Evolutionary conservation across 2,329 filamentous ascomycete species (phyloP), one percentile per base, ranked within the genome.

Genomic region (Emergomyces pasteurianus): DNA sequence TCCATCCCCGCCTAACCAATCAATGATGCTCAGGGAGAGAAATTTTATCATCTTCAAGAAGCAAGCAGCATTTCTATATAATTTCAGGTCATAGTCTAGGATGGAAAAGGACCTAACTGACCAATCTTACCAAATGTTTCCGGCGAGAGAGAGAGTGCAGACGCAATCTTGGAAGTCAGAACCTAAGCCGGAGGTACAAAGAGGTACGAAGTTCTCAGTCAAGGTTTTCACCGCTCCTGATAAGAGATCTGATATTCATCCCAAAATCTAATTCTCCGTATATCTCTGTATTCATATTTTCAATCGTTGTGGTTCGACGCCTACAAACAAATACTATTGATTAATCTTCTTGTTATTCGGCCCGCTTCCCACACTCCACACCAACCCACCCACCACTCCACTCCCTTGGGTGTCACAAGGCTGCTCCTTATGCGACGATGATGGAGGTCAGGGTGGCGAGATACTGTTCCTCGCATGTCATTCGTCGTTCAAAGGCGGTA

Each of bases 351-450:
- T 12, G 3, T 21, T 28, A 34, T 26, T 47, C 55, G n/a, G 55
- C 38, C n/a, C 16, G 18, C 16, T 47, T 43, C 40, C 8, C 47
- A 21, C n/a, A 34, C n/a, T 23, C 47, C 46, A 49, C 52, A 56
- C 36, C n/a, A 21, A 42, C 21, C 5, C 53, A 3, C 36, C 12
- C 36, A 23, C 53, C 16, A 42, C 18, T 21, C n/a, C 7, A n/a
- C 23, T 26, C 26, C 40, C 18, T 47, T 57, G 46, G 40, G 55
- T 57, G 55, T 57, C 55, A 57, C 40, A 57, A 57, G 55, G 55
- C 38, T 43, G 23, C 53, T 43, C n/a, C 9, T 26, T n/a, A 56
- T 56, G 53, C 31, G 6, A 7, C 28, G 12, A 56, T 43, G 53
- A 43, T 38, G 21, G 21, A 46, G 23, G 36, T 28, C 42, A 28